Evolutionary conservation across 2,329 filamentous ascomycete species (phyloP).

Genomic region (Blastomyces emzantsi): DNA sequence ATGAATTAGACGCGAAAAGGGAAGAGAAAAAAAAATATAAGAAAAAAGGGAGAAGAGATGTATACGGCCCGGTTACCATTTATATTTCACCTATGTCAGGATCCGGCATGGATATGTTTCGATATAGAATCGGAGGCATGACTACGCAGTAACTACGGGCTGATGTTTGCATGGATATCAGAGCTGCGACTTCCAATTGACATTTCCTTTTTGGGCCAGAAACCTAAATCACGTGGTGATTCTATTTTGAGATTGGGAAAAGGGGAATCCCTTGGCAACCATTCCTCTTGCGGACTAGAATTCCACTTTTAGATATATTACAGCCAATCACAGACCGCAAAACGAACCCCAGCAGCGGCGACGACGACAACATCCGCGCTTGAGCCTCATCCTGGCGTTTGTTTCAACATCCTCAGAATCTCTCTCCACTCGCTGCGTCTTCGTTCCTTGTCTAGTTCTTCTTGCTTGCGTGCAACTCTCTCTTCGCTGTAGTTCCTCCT

Average conservation of each 20-base stretch:
- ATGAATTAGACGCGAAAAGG: too few relatives aligned
- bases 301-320: background rate
- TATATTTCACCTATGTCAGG: background rate
- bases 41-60: too few relatives aligned
- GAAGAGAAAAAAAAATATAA: too few relatives aligned
- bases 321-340: background rate
- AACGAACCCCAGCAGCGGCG: background rate
- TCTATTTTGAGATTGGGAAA: background rate
- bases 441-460: background rate
- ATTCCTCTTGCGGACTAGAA: background rate
- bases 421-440: background rate
- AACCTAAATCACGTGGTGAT: background rate
- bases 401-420: background rate
- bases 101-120: too few relatives aligned
- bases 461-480: background rate
- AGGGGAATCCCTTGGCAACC: background rate
- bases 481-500: background rate
- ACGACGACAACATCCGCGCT: background rate
- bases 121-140: too few relatives aligned
- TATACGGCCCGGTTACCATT: background rate
- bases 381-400: background rate
- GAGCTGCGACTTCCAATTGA: too few relatives aligned
- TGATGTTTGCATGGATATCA: too few relatives aligned
- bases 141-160: too few relatives aligned
- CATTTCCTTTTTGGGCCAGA: background rate